A percentile compares a stretch with the other conserved stretches of the same genome.
These are phyloP conservation scores for Ricinus communis DNA, from an alignment of 345 rosid genomes.

Conservation along the genomic window DNA sequence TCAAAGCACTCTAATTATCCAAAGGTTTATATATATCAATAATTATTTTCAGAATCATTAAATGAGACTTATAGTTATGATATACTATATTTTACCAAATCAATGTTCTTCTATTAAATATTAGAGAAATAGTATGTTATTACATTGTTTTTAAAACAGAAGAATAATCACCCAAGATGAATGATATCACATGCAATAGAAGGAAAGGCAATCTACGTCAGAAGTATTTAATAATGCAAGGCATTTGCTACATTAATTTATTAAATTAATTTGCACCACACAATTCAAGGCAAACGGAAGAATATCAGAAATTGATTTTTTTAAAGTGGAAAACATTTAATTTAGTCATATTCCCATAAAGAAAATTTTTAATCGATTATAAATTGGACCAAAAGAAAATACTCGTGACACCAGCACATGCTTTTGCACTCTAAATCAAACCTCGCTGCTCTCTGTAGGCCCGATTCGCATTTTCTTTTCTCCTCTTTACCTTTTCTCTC, in stretches of 20 bases:
- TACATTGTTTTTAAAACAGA: background rate
- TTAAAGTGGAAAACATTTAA: background rate
- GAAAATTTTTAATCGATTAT: background rate
- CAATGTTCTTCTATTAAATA: too few relatives aligned
- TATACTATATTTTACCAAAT: too few relatives aligned
- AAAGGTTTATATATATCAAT: too few relatives aligned
- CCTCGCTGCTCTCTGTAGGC: conserved; percentile 25
- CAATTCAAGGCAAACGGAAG: background rate
- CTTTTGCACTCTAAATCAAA: conserved; percentile 44
- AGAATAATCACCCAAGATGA: background rate
- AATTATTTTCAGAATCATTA: too few relatives aligned
- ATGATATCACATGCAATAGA: background rate
- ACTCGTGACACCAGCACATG: conserved; percentile 44
- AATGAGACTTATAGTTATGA: too few relatives aligned
- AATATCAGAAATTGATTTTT: background rate
- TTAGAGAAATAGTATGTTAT: too few relatives aligned
- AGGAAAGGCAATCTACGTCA: background rate
- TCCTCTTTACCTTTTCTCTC: background rate
- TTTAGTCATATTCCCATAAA: background rate
- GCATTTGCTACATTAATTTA: background rate
- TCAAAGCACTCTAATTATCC: too few relatives aligned
- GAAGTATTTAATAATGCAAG: background rate
- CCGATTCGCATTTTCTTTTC: conserved; percentile 3
- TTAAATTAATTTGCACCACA: conserved; percentile 11
- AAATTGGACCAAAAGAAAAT: conserved; percentile 13